These are phyloP conservation scores for Alopecurus myosuroides DNA, from an alignment of 176 grass and related monocot species.

Conservation along the genomic window DNA sequence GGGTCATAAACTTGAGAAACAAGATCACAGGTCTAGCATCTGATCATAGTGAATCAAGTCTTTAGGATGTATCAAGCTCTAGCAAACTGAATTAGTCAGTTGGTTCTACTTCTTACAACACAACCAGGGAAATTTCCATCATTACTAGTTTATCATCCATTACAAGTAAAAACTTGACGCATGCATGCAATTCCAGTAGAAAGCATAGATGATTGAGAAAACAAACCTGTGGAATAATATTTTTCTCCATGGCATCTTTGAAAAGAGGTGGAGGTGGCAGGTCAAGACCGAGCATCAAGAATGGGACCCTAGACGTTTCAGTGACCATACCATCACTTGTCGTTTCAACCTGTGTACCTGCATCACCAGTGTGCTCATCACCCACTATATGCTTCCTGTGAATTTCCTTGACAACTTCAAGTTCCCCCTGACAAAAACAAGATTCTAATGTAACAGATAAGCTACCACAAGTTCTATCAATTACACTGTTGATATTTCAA, in stretches of 20 bases:
- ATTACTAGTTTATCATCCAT: background rate
- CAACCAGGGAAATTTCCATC: background rate
- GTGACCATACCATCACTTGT: constrained; percentile 42
- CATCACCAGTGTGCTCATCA: constrained; percentile 49
- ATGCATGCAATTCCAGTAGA: background rate
- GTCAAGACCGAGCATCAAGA: constrained; percentile 95
- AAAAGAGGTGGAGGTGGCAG: constrained; percentile 97
- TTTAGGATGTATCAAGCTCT: background rate
- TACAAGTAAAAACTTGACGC: background rate
- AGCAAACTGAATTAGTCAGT: background rate
- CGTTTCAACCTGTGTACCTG: constrained; percentile 32
- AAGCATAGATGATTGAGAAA: background rate
- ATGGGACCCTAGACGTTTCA: constrained; percentile 80
- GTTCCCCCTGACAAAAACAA: constrained; percentile 67
- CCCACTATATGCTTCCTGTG: constrained; percentile 50
- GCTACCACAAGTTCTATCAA: background rate
- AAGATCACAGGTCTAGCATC: background rate
- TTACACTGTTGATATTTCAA: background rate
- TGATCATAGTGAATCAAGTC: background rate
- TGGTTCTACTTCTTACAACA: constrained; percentile 6
- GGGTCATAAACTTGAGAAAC: background rate
- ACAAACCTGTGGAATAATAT: constrained; percentile 95
- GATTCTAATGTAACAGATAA: background rate
- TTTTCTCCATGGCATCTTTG: constrained; percentile 99
- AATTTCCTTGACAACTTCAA: constrained; percentile 93